A percentile compares a stretch with the other conserved stretches of the same genome.
Evolutionary conservation across 257 asterid genomes (phyloP).

Genomic region (Nicotiana knightiana): DNA sequence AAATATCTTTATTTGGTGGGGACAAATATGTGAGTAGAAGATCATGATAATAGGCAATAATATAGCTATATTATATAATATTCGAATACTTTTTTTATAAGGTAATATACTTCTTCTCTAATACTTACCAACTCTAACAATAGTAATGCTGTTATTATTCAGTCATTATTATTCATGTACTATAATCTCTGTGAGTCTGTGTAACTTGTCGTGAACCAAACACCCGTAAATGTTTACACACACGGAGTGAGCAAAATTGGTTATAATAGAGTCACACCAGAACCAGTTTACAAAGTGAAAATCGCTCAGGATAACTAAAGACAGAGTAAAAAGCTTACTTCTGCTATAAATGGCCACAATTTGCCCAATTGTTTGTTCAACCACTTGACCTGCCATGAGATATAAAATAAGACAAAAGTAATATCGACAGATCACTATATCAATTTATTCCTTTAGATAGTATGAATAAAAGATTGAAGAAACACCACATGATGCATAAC

Average conservation of each 20-base stretch:
- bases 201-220: not conserved
- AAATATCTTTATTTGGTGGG: not conserved
- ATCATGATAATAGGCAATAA: not conserved
- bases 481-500: not conserved
- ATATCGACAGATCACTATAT: not conserved
- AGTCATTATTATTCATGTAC: not conserved
- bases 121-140: not conserved
- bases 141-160: not conserved
- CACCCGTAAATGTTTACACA: not conserved
- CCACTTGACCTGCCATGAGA: constrained; percentile 82
- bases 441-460: not conserved
- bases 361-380: constrained; percentile 82
- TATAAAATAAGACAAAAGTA: not conserved
- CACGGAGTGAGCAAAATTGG: not conserved
- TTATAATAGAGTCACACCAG: not conserved
- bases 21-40: not conserved
- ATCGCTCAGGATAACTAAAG: not conserved
- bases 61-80: not conserved
- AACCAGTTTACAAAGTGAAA: not conserved
- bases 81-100: not conserved
- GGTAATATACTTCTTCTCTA: not conserved
- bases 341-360: constrained; percentile 96
- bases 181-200: not conserved
- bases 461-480: not conserved
- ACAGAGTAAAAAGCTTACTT: constrained; percentile 49